These are phyloP conservation scores for Isatis lusitanica DNA, from an alignment of 441 rosid species.

Conservation along the genomic window DNA sequence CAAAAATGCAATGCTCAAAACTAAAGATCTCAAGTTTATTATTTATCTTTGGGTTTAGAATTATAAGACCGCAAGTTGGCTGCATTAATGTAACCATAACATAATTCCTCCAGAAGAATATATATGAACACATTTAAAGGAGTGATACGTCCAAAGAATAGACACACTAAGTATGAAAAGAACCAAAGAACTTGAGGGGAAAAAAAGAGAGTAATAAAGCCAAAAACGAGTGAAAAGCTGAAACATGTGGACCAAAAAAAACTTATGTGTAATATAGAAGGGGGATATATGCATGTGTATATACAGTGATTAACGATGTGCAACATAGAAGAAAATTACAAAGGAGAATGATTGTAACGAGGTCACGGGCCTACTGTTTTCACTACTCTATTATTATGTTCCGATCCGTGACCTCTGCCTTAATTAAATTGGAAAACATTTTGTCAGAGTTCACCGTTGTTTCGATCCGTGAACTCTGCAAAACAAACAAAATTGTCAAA, in stretches of 20 bases:
- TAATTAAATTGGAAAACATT: background rate
- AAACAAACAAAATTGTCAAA: slow-evolving; percentile 29
- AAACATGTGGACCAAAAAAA: slow-evolving; percentile 14
- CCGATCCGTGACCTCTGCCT: slow-evolving; percentile 31
- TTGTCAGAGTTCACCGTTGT: too few species aligned
- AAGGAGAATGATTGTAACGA: slow-evolving; percentile 21
- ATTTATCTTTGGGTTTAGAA: background rate
- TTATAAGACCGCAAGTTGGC: background rate
- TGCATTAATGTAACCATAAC: background rate
- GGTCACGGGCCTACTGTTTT: slow-evolving; percentile 38
- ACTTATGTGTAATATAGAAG: background rate
- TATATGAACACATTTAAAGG: slow-evolving; percentile 1
- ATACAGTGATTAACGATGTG: background rate
- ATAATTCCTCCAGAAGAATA: background rate
- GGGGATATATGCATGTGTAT: slow-evolving; percentile 11
- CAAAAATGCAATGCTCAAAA: background rate
- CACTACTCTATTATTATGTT: slow-evolving; percentile 18
- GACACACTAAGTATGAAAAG: slow-evolving; percentile 8
- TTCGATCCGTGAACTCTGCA: too few species aligned
- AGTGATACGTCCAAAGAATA: slow-evolving; percentile 18
- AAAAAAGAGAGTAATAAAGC: background rate
- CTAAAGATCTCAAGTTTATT: background rate
- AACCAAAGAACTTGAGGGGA: background rate
- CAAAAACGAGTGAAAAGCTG: slow-evolving; percentile 16
- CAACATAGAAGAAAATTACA: slow-evolving; percentile 23